Base-by-base conservation (phyloP, 2,329 filamentous ascomycete species). In the Coniochaeta prunicola region DNA sequence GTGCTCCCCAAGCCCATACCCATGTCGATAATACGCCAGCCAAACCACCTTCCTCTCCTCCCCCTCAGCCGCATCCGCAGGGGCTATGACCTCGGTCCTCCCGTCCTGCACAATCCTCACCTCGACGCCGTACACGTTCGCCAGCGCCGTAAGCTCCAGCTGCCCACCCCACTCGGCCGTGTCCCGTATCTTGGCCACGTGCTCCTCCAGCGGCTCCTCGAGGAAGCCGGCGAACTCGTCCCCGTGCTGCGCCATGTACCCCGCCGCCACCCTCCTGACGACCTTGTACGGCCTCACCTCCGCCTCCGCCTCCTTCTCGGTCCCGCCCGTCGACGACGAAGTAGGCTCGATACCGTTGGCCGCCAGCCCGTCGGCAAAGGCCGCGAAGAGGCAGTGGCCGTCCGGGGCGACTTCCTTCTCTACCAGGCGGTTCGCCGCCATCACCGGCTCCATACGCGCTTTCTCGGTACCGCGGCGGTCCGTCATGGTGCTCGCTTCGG, bases 161-260 rank as follows among this genome's bases (percentile, higher is more conserved):
- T 97, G 91, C 0, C 94, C 94, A 56, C 94, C 94, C 94, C 94
- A 99, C 74, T 96, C 93, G 0, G 91, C 92, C 55, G 92, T 97
- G 60, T 94, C 86, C 62, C 87, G 77, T 61, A 99, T 90, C 75
- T 89, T 91, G 53, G 76, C 75, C 53, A 90, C 80, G 72, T 97
- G 96, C 9, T 76, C 76, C 3, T 83, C 83, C 53, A 97, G 70
- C 15, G 87, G 85, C 70, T 94, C 92, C 68, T 96, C 92, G 65
- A 96, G 77, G 69, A 97, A 99, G 0, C 90, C 87, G 59, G 81
- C 85, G 71, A 97, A 97, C 66, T 96, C 91, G 63, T 92, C 90
- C 12, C 81, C 74, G 70, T 97, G 86, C 15, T 75, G 71, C 60
- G 77, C 73, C 68, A 99, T 96, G 73, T 90, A 97, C 26, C 82